Evolutionary conservation across 495 filamentous ascomycete genomes (phyloP).

Genomic region (Aspergillus ellipticus): DNA sequence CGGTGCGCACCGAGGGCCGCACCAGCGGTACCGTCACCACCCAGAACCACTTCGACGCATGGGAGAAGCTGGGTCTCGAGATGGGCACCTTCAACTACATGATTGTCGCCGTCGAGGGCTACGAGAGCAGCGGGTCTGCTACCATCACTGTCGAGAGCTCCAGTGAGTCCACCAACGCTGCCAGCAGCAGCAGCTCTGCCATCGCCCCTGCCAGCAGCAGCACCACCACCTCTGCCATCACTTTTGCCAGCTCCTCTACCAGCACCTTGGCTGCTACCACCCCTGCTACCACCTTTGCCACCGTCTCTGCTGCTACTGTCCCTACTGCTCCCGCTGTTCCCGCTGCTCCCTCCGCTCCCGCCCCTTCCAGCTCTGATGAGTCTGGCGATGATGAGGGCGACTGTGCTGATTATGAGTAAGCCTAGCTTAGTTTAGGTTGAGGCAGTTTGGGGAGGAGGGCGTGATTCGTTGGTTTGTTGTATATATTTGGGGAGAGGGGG

Average conservation of each 20-base stretch:
- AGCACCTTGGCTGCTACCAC: not conserved
- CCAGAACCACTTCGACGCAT: constrained; percentile 61
- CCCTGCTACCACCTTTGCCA: too few relatives aligned
- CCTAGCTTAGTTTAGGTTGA: too few relatives aligned
- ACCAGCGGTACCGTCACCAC: constrained; percentile 50
- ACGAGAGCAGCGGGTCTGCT: constrained; percentile 49
- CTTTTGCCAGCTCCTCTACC: too few relatives aligned
- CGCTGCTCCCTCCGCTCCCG: too few relatives aligned
- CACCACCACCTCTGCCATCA: too few relatives aligned
- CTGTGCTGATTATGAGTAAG: too few relatives aligned
- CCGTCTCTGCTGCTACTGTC: too few relatives aligned
- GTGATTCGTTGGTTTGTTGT: not conserved
- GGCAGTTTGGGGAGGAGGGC: not conserved
- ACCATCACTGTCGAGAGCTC: constrained; percentile 38
- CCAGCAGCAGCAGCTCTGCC: too few relatives aligned
- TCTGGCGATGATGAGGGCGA: too few relatives aligned
- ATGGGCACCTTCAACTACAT: constrained; percentile 55
- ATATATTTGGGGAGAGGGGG: not conserved
- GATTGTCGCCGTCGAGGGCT: constrained; percentile 58
- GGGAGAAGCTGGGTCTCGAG: constrained; percentile 43
- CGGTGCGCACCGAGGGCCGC: constrained; percentile 51
- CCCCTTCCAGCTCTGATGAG: too few relatives aligned
- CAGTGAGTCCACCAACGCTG: not conserved
- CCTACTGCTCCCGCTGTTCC: too few relatives aligned
- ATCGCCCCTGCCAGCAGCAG: too few relatives aligned